These are phyloP conservation scores for Choanephora cucurbitarum DNA, from an alignment of 371 early-diverging fungal species.

Conservation along the genomic window DNA sequence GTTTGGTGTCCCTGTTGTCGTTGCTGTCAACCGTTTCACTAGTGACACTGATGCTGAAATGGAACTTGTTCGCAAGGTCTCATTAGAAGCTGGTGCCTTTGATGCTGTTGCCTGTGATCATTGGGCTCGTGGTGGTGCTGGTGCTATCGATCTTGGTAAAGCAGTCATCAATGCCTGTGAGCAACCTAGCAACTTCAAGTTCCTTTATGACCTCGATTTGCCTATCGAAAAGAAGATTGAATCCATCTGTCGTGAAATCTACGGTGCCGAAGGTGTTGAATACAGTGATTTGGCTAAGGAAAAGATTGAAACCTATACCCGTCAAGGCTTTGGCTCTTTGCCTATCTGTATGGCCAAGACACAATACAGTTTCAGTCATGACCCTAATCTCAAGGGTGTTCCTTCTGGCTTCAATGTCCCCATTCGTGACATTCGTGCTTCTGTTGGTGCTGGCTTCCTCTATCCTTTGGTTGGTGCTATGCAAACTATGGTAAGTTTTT, in stretches of 20 bases:
- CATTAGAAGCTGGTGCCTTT: slow-evolving; percentile 84
- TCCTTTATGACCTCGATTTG: slow-evolving; percentile 78
- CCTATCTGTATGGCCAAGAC: slow-evolving; percentile 99
- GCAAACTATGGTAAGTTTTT: slow-evolving; percentile 78
- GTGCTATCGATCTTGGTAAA: slow-evolving; percentile 86
- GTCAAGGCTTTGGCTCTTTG: slow-evolving; percentile 80
- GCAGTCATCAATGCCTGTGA: slow-evolving; percentile 84
- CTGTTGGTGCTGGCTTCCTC: slow-evolving; percentile 97
- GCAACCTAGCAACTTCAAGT: slow-evolving; percentile 66
- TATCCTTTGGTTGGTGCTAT: slow-evolving; percentile 95
- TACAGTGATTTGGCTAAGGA: slow-evolving; percentile 77
- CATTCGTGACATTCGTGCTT: slow-evolving; percentile 91
- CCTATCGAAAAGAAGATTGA: slow-evolving; percentile 90
- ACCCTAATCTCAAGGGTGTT: slow-evolving; percentile 89
- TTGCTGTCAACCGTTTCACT: slow-evolving; percentile 91
- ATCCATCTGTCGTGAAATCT: slow-evolving; percentile 88
- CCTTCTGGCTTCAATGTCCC: slow-evolving; percentile 93
- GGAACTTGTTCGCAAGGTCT: slow-evolving; percentile 70
- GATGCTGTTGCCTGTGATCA: slow-evolving; percentile 87
- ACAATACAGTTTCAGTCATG: slow-evolving; percentile 88
- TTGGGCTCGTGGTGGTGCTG: slow-evolving; percentile 93
- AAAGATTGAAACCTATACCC: slow-evolving; percentile 83
- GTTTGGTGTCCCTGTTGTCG: slow-evolving; percentile 91
- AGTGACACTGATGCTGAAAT: slow-evolving; percentile 90
- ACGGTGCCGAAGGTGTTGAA: slow-evolving; percentile 90